A percentile compares a stretch with the other conserved stretches of the same genome.
phyloP scores from a whole-genome alignment of 192 early-diverging fungal genomes.

The Spinellus fusiger region DNA sequence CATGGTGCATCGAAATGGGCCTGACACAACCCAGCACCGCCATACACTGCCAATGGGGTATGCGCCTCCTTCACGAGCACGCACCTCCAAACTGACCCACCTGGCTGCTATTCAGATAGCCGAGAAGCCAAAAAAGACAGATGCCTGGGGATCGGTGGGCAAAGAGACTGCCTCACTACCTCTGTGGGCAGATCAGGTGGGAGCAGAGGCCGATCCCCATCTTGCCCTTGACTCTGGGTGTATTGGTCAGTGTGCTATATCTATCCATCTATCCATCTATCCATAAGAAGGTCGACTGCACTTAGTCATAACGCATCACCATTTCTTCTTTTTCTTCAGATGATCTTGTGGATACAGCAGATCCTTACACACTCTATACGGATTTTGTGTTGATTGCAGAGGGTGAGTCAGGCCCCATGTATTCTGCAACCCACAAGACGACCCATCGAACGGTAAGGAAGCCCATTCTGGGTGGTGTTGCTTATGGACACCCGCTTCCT shows the following conservation, averaged over 20 bases:
- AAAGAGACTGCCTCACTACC: neutral
- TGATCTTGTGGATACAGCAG: conserved; percentile 72
- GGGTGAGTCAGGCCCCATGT: conserved; percentile 90
- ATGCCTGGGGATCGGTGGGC: neutral
- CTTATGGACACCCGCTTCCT: neutral
- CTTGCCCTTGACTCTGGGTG: conserved; percentile 8
- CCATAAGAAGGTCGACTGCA: neutral
- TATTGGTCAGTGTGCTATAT: conserved; percentile 12
- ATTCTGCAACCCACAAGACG: conserved; percentile 64
- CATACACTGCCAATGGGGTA: conserved; percentile 21
- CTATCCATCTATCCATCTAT: no score
- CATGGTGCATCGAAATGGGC: neutral
- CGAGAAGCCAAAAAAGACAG: neutral
- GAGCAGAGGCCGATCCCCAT: conserved; percentile 2
- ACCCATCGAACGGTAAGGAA: conserved; percentile 22
- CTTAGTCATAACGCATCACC: neutral
- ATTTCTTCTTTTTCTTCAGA: conserved; percentile 14
- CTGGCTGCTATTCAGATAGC: conserved; percentile 4
- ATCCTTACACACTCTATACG: conserved; percentile 75
- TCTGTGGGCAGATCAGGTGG: neutral
- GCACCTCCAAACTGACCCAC: conserved; percentile 21
- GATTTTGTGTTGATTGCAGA: conserved; percentile 90
- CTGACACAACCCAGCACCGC: neutral
- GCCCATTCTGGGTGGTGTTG: neutral
- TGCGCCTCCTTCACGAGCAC: conserved; percentile 27